Base-by-base conservation (phyloP, 2,329 filamentous ascomycete genomes). In the Diplocarpon rosae region DNA sequence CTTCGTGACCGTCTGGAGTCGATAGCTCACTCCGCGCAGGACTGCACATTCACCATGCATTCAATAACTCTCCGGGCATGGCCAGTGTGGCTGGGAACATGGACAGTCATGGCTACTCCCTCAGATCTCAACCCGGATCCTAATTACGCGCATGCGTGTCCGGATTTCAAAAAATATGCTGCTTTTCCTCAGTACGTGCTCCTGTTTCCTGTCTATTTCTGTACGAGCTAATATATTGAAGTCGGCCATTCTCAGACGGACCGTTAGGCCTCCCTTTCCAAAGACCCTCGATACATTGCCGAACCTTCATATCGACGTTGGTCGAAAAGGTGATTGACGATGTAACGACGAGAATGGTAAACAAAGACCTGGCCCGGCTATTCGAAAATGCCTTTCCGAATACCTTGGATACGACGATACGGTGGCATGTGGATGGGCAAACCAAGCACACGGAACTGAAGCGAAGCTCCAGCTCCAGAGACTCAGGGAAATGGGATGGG, bases 321-420 rank as follows among this genome's bases (percentile, higher is more conserved):
- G 93, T 96, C 37, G 92, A 98, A 63, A 73, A 84, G 58, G 84
- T 95, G 41, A 95, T 98, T 50, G 64, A 78, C 27, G 80, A 95
- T 54, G 72, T 98, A 53, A 92, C 83, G 5, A 72, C 76, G 24
- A 81, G 78, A 42, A 84, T 98, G 67, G 73, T 80, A 47, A 83
- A 96, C 58, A 82, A 83, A 13, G 92, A 96, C 56, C 75, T 98
- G 11, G 90, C 90, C 3, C 80, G 89, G 20, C 70, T 98, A 10
- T 98, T 98, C 61, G 87, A 94, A 62, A 98, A 98, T 61, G 81
- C 90, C 2, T 96, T 93, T 53, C 90, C 90, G 4, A 85, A 84
- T 57, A 85, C 81, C 0, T 63, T 85, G 12, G 81, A 85, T 56
- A 85, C 81, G 0, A 85, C 80, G 0, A 75, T 85, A 10, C 65